phyloP scores from a whole-genome alignment of 306 rosid genomes.

The Medicago ruthenica region DNA sequence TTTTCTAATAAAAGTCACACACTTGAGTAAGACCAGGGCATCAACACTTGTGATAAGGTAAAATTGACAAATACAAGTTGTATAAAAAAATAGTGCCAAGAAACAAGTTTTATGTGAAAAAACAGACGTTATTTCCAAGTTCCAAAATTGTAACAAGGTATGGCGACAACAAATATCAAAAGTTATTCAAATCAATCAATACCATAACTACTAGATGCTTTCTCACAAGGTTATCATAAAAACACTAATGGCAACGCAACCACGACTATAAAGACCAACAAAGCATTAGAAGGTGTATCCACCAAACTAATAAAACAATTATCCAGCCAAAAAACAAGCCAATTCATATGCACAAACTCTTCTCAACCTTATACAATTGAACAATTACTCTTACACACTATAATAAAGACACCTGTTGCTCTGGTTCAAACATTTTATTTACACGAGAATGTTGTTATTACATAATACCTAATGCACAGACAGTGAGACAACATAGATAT shows the following conservation, averaged over 20 bases:
- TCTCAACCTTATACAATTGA: too few species aligned
- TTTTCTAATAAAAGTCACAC: too few species aligned
- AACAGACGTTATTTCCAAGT: neutral
- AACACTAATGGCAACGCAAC: neutral
- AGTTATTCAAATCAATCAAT: neutral
- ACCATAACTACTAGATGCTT: neutral
- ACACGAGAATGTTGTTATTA: neutral
- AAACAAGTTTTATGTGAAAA: too few species aligned
- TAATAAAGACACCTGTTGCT: neutral
- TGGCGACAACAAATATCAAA: neutral
- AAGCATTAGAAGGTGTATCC: neutral
- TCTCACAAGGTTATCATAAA: neutral
- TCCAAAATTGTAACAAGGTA: too few species aligned
- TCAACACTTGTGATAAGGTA: too few species aligned
- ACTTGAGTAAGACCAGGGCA: too few species aligned
- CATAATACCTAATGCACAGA: conserved; percentile 34
- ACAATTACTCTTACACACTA: too few species aligned
- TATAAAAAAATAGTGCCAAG: too few species aligned
- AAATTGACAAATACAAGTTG: too few species aligned
- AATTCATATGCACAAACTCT: too few species aligned
- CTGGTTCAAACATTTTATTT: conserved; percentile 15
- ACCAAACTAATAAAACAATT: too few species aligned
- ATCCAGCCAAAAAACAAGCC: too few species aligned
- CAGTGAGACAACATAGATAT: neutral
- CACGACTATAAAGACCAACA: neutral